Conservation (phyloP, 768 basidiomycete species). For the Lepiota venenata region DNA sequence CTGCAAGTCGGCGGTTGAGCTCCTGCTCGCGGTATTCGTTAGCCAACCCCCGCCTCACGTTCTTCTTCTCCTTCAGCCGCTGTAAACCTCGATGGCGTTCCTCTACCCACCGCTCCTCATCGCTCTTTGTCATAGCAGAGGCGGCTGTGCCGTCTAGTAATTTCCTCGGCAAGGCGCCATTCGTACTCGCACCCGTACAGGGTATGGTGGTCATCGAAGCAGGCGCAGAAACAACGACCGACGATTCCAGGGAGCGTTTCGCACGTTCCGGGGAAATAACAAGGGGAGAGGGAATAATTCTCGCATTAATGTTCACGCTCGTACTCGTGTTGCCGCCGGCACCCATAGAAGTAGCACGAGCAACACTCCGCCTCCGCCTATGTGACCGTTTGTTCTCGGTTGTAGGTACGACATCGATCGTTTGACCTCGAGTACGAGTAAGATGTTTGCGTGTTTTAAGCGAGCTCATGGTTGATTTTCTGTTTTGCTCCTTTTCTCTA, state of each 20-base stretch:
- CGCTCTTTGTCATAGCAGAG: slow-evolving; percentile 4
- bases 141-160: slow-evolving; percentile 1
- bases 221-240: neutral
- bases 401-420: neutral
- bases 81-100: slow-evolving; percentile 26
- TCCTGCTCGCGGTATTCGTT: neutral
- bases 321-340: neutral
- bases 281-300: neutral
- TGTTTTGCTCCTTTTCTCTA: neutral
- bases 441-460: neutral
- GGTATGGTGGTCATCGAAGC: neutral
- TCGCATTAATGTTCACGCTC: neutral
- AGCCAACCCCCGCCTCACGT: slow-evolving; percentile 18
- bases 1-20: too few species aligned
- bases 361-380: neutral
- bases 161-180: neutral
- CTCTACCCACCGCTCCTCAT: slow-evolving; percentile 24
- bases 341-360: neutral
- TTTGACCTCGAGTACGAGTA: slow-evolving; percentile 1
- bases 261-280: too few species aligned
- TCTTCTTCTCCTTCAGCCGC: slow-evolving; percentile 26
- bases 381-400: neutral
- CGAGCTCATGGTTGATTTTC: neutral
- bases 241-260: too few species aligned
- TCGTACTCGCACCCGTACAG: neutral